Conservation (phyloP, 2,329 filamentous ascomycete species). For the Cercospora sp. region DNA sequence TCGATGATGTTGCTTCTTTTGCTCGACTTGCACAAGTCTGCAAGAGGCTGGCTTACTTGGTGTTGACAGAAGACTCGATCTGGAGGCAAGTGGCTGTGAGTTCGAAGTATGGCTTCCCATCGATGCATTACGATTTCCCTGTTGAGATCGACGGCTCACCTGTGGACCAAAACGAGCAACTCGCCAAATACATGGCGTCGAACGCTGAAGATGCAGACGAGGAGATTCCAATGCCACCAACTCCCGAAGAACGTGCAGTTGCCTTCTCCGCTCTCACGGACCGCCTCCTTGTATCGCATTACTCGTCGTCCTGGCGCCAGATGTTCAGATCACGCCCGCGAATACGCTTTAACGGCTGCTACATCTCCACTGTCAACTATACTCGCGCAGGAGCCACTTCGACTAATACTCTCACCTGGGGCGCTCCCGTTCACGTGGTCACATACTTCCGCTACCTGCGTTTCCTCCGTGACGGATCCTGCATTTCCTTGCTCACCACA, state of each 20-base stretch:
- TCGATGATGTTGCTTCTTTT: slow-evolving; percentile 74
- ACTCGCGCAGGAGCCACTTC: slow-evolving; percentile 75
- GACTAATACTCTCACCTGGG: slow-evolving; percentile 71
- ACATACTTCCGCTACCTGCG: slow-evolving; percentile 97
- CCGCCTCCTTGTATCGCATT: slow-evolving; percentile 33
- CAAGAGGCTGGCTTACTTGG: slow-evolving; percentile 81
- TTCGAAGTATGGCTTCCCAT: slow-evolving; percentile 66
- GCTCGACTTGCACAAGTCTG: slow-evolving; percentile 76
- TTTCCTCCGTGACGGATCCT: slow-evolving; percentile 87
- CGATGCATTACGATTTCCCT: slow-evolving; percentile 79
- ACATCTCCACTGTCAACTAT: slow-evolving; percentile 97
- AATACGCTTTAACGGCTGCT: slow-evolving; percentile 90
- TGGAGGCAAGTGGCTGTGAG: slow-evolving; percentile 73
- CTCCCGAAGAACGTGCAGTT: slow-evolving; percentile 26
- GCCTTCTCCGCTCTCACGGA: slow-evolving; percentile 32
- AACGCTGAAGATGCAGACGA: slow-evolving; percentile 23
- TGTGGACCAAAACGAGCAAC: slow-evolving; percentile 28
- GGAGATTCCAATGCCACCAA: slow-evolving; percentile 25
- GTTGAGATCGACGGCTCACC: slow-evolving; percentile 58
- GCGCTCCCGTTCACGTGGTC: slow-evolving; percentile 84
- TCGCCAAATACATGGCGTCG: slow-evolving; percentile 29
- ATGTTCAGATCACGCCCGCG: slow-evolving; percentile 84
- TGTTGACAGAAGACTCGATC: slow-evolving; percentile 78
- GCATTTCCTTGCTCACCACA: slow-evolving; percentile 77
- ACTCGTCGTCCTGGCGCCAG: slow-evolving; percentile 49